These are phyloP conservation scores for Malus domestica DNA, from an alignment of 306 rosid species.

Conservation along the genomic window DNA sequence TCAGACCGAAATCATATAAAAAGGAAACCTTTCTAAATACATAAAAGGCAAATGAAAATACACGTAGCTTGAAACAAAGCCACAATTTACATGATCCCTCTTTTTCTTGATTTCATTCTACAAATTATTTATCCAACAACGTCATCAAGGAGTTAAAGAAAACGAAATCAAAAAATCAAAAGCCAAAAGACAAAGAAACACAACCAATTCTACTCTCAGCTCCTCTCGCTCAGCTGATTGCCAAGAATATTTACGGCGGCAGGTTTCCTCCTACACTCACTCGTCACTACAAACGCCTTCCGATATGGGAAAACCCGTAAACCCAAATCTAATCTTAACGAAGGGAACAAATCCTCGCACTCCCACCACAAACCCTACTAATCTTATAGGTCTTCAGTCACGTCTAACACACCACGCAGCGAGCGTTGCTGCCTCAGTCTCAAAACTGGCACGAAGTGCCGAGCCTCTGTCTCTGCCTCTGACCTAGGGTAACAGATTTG, in stretches of 20 bases:
- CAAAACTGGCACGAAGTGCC: conserved; percentile 99
- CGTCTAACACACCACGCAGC: conserved; percentile 26
- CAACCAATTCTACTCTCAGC: conserved; percentile 50
- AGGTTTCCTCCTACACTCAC: conserved; percentile 24
- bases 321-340: conserved; percentile 34
- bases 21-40: neutral
- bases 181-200: conserved; percentile 30
- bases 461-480: conserved; percentile 91
- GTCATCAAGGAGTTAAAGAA: conserved; percentile 16
- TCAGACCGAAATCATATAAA: neutral
- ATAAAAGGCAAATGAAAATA: neutral
- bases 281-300: conserved; percentile 32
- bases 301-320: conserved; percentile 20
- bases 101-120: conserved; percentile 36
- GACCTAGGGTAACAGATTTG: conserved; percentile 58
- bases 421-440: conserved; percentile 33
- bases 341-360: conserved; percentile 16
- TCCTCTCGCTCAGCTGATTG: conserved; percentile 24
- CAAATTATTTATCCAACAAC: conserved; percentile 79
- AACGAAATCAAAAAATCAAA: neutral
- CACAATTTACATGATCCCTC: conserved; percentile 41
- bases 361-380: conserved; percentile 32
- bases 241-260: conserved; percentile 60
- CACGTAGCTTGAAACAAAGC: neutral
- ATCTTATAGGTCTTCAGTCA: conserved; percentile 20